Conservation (phyloP, 2,329 filamentous ascomycete species). For the Canariomyces notabilis region DNA sequence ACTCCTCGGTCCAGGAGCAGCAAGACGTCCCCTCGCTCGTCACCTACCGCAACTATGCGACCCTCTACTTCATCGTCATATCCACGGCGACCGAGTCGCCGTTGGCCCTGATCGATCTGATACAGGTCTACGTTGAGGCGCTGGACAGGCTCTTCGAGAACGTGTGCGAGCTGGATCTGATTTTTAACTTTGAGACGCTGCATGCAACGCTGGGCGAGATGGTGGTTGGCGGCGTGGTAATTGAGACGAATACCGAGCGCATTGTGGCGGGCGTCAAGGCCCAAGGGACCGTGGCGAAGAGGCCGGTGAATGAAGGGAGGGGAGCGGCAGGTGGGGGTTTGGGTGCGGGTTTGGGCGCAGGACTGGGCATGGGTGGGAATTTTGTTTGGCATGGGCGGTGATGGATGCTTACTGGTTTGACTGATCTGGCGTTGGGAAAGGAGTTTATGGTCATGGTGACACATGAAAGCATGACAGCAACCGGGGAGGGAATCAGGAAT, state of each 20-base stretch:
- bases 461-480: constrained; percentile 9
- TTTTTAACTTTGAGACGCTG: constrained; percentile 97
- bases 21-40: constrained; percentile 90
- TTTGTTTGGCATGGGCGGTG: constrained; percentile 49
- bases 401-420: constrained; percentile 3
- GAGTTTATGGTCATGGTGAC: constrained; percentile 15
- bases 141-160: constrained; percentile 96
- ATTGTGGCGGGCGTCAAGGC: constrained; percentile 80
- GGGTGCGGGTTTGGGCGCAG: constrained; percentile 39
- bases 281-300: constrained; percentile 72
- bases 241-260: constrained; percentile 84
- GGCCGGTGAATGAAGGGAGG: constrained; percentile 68
- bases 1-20: constrained; percentile 59
- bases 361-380: constrained; percentile 52
- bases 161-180: constrained; percentile 95
- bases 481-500: background rate
- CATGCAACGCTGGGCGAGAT: constrained; percentile 89
- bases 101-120: constrained; percentile 89
- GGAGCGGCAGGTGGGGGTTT: constrained; percentile 19
- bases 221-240: constrained; percentile 90
- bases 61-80: constrained; percentile 97
- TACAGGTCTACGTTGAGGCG: constrained; percentile 96
- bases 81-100: constrained; percentile 94
- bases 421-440: too few species aligned
- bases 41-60: constrained; percentile 97